phyloP scores from a whole-genome alignment of 2,329 filamentous ascomycete genomes.

The Xylariaceae sp. region DNA sequence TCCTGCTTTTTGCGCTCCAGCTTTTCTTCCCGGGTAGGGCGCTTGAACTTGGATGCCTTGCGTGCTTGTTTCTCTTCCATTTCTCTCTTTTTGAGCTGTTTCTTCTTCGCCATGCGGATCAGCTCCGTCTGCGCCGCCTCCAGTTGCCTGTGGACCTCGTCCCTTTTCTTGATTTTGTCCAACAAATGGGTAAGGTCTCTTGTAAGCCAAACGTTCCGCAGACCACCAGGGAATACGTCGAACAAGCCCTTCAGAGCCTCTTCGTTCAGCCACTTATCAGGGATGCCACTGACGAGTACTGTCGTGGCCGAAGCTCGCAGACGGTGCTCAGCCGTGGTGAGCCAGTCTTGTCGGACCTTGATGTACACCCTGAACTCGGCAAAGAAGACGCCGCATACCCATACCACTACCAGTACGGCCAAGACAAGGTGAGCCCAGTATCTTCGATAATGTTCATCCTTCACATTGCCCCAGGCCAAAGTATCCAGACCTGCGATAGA shows the following conservation, averaged over 20 bases:
- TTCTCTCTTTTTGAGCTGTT: conserved; percentile 62
- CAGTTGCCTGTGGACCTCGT: conserved; percentile 63
- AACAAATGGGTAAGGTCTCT: conserved; percentile 77
- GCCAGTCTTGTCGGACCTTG: conserved; percentile 86
- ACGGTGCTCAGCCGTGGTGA: conserved; percentile 92
- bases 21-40: conserved; percentile 46
- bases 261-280: conserved; percentile 80
- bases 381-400: conserved; percentile 84
- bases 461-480: conserved; percentile 84
- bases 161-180: conserved; percentile 74
- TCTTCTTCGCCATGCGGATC: conserved; percentile 72
- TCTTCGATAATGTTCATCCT: conserved; percentile 55
- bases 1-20: conserved; percentile 41
- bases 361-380: conserved; percentile 82
- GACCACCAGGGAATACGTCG: conserved; percentile 92
- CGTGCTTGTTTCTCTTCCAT: conserved; percentile 61
- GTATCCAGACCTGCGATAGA: conserved; percentile 67
- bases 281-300: conserved; percentile 86
- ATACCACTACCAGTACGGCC: conserved; percentile 70
- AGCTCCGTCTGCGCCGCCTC: conserved; percentile 81
- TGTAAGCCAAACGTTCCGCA: conserved; percentile 96
- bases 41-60: conserved; percentile 44
- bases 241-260: conserved; percentile 79
- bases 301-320: conserved; percentile 91
- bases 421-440: conserved; percentile 83